These are phyloP conservation scores for Symbiodinium pilosum DNA, from an alignment of 73 alveolate genomes.

Conservation along the genomic window DNA sequence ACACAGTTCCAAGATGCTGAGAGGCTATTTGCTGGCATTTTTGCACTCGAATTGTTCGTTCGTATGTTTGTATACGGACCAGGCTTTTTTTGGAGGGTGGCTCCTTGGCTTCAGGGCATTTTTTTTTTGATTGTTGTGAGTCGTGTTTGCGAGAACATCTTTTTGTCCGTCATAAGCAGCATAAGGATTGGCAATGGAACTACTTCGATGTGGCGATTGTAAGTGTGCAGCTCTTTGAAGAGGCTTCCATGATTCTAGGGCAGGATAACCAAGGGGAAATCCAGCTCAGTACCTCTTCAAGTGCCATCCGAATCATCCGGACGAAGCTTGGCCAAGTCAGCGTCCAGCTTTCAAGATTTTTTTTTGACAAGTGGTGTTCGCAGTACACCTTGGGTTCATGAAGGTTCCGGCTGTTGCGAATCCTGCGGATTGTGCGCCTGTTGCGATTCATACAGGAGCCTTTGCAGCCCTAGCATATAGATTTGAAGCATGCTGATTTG, in stretches of 20 bases:
- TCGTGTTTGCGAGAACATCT: no score
- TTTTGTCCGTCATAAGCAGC: no score
- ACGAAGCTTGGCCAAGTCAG: neutral
- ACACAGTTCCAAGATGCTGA: constrained; percentile 6
- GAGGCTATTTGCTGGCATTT: constrained; percentile 7
- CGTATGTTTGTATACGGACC: constrained; percentile 44
- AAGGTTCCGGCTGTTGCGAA: constrained; percentile 75
- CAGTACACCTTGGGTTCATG: neutral
- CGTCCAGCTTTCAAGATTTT: neutral
- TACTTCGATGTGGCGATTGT: constrained; percentile 44
- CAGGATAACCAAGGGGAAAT: constrained; percentile 8
- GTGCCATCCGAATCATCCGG: constrained; percentile 74
- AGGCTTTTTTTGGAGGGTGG: constrained; percentile 37
- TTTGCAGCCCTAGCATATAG: neutral
- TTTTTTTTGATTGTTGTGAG: neutral
- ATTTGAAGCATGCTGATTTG: neutral
- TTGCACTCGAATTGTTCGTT: constrained; percentile 34
- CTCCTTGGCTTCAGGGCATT: neutral
- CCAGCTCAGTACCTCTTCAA: constrained; percentile 48
- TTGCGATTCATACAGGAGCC: constrained; percentile 50
- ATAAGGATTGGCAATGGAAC: constrained; percentile 87
- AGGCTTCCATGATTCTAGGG: constrained; percentile 5
- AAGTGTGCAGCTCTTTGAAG: constrained; percentile 49
- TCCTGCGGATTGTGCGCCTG: constrained; percentile 55
- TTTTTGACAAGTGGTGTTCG: neutral